Evolutionary conservation across 1,284 basidiomycete species (phyloP).

Genomic region (Phlebopus sp.): DNA sequence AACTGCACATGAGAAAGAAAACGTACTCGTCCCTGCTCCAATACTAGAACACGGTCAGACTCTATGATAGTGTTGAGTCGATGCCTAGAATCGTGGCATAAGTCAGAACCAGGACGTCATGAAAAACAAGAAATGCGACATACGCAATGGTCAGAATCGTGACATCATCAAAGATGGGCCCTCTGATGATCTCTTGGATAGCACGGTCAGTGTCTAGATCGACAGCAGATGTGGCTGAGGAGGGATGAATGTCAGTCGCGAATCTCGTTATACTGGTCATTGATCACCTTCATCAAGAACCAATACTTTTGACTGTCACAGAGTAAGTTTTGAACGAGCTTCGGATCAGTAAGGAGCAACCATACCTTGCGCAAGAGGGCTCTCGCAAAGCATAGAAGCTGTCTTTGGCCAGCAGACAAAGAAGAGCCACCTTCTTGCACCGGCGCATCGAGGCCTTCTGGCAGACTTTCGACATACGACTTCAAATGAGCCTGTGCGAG

Average conservation of each 20-base stretch:
- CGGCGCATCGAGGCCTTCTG: slow-evolving; percentile 72
- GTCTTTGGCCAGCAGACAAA: slow-evolving; percentile 81
- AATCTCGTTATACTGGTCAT: too few relatives aligned
- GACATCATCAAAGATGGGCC: slow-evolving; percentile 63
- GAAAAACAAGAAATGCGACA: slow-evolving; percentile 15
- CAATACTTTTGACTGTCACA: slow-evolving; percentile 69
- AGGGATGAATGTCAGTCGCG: not conserved
- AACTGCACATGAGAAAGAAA: not conserved
- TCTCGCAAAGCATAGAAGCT: slow-evolving; percentile 81
- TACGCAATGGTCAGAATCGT: slow-evolving; percentile 87
- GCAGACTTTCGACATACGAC: slow-evolving; percentile 68
- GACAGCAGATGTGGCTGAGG: slow-evolving; percentile 73
- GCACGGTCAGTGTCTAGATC: slow-evolving; percentile 89
- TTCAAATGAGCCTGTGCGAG: slow-evolving; percentile 55
- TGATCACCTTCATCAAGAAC: slow-evolving; percentile 82
- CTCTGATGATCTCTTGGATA: slow-evolving; percentile 79
- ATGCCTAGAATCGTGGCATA: slow-evolving; percentile 48
- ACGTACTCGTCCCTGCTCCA: slow-evolving; percentile 70
- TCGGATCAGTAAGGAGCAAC: not conserved
- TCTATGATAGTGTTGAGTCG: slow-evolving; percentile 90
- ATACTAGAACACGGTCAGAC: slow-evolving; percentile 80
- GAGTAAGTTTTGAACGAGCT: not conserved
- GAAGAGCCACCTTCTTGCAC: slow-evolving; percentile 83
- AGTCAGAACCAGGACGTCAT: not conserved
- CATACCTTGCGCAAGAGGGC: slow-evolving; percentile 67